These are phyloP conservation scores for Sphagnum contortum DNA, from an alignment of 225 moss, liverwort and hornwort species.

Conservation along the genomic window DNA sequence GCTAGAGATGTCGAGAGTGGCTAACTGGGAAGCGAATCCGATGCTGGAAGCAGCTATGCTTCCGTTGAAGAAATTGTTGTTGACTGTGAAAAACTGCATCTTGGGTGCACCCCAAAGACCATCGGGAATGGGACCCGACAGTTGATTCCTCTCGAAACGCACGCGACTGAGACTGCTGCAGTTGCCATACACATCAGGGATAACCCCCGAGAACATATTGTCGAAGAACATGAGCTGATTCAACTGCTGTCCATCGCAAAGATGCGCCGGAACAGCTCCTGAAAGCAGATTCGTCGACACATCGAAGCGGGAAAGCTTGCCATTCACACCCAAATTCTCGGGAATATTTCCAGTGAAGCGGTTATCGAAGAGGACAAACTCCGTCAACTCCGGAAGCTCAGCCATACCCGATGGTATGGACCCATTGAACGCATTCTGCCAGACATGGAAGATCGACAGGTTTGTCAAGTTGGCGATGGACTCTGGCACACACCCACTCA, in stretches of 20 bases:
- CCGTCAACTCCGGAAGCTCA: slow-evolving; percentile 27
- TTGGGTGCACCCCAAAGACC: slow-evolving; percentile 46
- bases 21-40: slow-evolving; percentile 15
- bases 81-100: slow-evolving; percentile 34
- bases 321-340: slow-evolving; percentile 29
- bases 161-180: slow-evolving; percentile 53
- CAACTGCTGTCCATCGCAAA: slow-evolving; percentile 43
- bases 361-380: slow-evolving; percentile 57
- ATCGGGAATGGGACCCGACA: slow-evolving; percentile 45
- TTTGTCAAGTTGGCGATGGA: slow-evolving; percentile 30
- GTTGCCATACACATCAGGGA: slow-evolving; percentile 52
- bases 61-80: slow-evolving; percentile 58
- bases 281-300: slow-evolving; percentile 56
- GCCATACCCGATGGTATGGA: slow-evolving; percentile 48
- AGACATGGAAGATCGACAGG: slow-evolving; percentile 49
- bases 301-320: slow-evolving; percentile 42
- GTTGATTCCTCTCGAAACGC: slow-evolving; percentile 49
- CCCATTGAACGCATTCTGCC: slow-evolving; percentile 40
- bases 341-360: slow-evolving; percentile 47
- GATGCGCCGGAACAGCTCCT: slow-evolving; percentile 45
- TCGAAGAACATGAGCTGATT: slow-evolving; percentile 55
- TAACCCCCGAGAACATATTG: slow-evolving; percentile 51
- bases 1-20: slow-evolving; percentile 45
- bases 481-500: slow-evolving; percentile 50
- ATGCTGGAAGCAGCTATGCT: slow-evolving; percentile 24